These are phyloP conservation scores for Cerioporus squamosus DNA, from an alignment of 1,284 basidiomycete genomes.

Conservation along the genomic window DNA sequence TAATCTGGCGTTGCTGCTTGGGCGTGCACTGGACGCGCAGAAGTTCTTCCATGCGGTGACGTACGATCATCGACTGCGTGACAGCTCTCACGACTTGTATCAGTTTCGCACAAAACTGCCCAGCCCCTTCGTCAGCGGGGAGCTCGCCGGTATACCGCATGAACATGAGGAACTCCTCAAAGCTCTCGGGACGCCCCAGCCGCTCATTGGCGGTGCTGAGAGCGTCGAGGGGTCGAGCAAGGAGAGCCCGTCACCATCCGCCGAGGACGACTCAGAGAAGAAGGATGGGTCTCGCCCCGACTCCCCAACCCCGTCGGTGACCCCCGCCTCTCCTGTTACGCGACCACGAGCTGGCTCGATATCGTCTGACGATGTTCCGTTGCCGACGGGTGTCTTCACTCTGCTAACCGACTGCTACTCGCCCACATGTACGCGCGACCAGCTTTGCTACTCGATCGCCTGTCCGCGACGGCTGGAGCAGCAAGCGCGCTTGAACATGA, in stretches of 20 bases:
- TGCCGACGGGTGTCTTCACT: conserved; percentile 97
- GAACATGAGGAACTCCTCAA: conserved; percentile 39
- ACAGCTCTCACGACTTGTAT: conserved; percentile 90
- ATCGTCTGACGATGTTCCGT: conserved; percentile 63
- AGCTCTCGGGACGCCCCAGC: conserved; percentile 23
- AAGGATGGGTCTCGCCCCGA: conserved; percentile 41
- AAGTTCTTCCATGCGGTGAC: conserved; percentile 99
- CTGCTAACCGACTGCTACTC: conserved; percentile 98
- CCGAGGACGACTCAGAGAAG: conserved; percentile 44
- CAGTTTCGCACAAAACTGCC: conserved; percentile 83
- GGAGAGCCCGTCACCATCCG: conserved; percentile 42
- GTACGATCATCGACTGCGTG: conserved; percentile 95
- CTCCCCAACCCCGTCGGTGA: conserved; percentile 42
- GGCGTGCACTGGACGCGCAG: conserved; percentile 95
- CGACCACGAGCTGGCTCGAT: conserved; percentile 50
- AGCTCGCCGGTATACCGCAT: conserved; percentile 48
- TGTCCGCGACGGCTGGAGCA: conserved; percentile 95
- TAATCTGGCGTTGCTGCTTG: conserved; percentile 92
- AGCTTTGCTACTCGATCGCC: conserved; percentile 95
- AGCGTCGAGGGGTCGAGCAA: conserved; percentile 27
- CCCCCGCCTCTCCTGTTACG: conserved; percentile 32
- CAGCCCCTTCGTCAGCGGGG: conserved; percentile 81
- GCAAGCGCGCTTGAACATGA: conserved; percentile 91
- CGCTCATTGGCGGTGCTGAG: conserved; percentile 27
- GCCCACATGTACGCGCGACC: conserved; percentile 93